These are phyloP conservation scores for Nematodospora valgi DNA, from an alignment of 805 yeast species.

Conservation along the genomic window DNA sequence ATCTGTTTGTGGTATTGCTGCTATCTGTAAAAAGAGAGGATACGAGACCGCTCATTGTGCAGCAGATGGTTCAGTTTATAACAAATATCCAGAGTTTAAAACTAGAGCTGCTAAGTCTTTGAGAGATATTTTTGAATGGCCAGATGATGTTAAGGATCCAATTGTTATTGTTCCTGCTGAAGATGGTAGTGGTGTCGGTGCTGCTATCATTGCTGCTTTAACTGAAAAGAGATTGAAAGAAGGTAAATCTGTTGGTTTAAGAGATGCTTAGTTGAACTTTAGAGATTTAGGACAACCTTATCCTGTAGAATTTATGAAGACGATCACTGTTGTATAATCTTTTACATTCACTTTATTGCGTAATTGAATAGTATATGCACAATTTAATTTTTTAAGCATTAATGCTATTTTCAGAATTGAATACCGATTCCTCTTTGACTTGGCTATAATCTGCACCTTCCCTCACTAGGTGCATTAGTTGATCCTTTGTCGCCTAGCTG, in stretches of 20 bases:
- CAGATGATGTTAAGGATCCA: constrained; percentile 58
- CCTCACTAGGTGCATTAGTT: too few relatives aligned
- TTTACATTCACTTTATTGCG: too few relatives aligned
- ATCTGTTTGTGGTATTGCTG: constrained; percentile 93
- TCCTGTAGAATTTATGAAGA: background rate
- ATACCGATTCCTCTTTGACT: too few relatives aligned
- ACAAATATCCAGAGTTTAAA: constrained; percentile 89
- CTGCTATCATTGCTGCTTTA: constrained; percentile 96
- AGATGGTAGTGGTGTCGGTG: constrained; percentile 99
- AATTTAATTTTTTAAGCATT: too few relatives aligned
- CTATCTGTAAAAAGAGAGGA: constrained; percentile 83
- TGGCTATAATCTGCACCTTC: too few relatives aligned
- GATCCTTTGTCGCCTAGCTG: too few relatives aligned
- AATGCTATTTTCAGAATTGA: too few relatives aligned
- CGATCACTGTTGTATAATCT: too few relatives aligned
- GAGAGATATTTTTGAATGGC: constrained; percentile 87
- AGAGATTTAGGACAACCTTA: background rate
- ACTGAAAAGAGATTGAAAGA: constrained; percentile 73
- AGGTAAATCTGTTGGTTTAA: constrained; percentile 63
- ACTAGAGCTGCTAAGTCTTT: constrained; percentile 85
- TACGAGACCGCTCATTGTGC: constrained; percentile 81
- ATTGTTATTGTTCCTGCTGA: constrained; percentile 87
- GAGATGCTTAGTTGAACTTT: constrained; percentile 1
- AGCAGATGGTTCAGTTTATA: constrained; percentile 95
- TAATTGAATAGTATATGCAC: too few relatives aligned